Evolutionary conservation across 495 filamentous ascomycete species (phyloP), one percentile per base, ranked within the genome.

Genomic region (Aspergillus conjunctus): DNA sequence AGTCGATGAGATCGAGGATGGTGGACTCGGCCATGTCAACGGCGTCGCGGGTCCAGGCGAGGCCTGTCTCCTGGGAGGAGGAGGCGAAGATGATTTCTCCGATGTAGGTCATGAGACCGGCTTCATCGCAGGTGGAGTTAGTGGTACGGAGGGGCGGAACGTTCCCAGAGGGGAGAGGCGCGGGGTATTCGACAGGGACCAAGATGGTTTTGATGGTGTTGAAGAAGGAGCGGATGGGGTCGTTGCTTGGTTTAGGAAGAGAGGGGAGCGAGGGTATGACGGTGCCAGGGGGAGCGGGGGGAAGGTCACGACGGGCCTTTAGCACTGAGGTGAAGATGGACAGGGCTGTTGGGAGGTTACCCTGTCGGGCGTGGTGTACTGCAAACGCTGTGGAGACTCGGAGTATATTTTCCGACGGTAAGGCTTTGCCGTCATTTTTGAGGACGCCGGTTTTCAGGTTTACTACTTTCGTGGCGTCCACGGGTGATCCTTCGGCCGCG

Each of bases 1-100:
- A 72, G 15, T 77, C 64, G 30, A 60, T 59, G 30, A 74, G 68
- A 7, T 69, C 66, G n/a, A 67, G 58, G 37, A 84, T 70, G 18
- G 76, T 76, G 33, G 76, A 68, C 58, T 88, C 86, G 17, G 86
- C 83, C 21, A 83, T 71, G 65, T 92, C 89, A 53, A 92, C 90
- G 31, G 88, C 90, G 59, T 93, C 89, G 55, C 90, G 86, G 11
- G 88, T 94, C 92, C 93, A 96, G 54, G 83, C 83, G 9, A 97
- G 79, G 1, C 91, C 92, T 55, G 86, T 83, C 45, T 88, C 83
- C 33, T 80, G 79, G 5, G 71, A 76, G 12, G 81, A 79, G 8
- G 82, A 82, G 1, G 91, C 83, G 76, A 88, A 98, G 50, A 98
- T 73, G 61, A 98, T 92, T 77, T 98, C 94, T 56, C 93, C 95